These are phyloP conservation scores for Pulveroboletus sp. DNA, from an alignment of 768 basidiomycete genomes.

Conservation along the genomic window DNA sequence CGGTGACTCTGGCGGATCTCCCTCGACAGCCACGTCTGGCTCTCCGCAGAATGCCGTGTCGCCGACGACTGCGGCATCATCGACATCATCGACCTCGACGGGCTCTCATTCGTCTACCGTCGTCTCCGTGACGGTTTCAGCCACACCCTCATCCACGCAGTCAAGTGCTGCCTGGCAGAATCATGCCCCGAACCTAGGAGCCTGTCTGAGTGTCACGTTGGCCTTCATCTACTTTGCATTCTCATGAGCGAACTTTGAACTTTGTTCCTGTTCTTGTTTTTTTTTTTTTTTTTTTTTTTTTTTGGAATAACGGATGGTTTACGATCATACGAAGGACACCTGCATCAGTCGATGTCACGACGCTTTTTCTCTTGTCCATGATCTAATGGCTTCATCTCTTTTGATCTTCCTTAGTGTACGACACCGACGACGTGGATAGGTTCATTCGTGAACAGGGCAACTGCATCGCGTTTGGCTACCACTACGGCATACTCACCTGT, in stretches of 20 bases:
- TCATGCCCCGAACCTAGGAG: constrained; percentile 10
- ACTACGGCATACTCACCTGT: constrained; percentile 20
- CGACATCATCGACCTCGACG: not conserved
- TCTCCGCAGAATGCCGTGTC: not conserved
- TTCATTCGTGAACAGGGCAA: constrained; percentile 7
- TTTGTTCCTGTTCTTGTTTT: constrained; percentile 10
- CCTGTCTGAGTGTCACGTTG: constrained; percentile 16
- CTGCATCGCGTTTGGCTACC: constrained; percentile 7
- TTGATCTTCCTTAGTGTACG: constrained; percentile 11
- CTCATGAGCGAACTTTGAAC: constrained; percentile 15
- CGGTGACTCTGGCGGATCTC: not conserved
- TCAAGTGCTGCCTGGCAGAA: constrained; percentile 26
- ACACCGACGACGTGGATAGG: constrained; percentile 15
- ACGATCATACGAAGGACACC: constrained; percentile 8
- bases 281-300: constrained; percentile 13
- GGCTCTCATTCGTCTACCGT: constrained; percentile 1
- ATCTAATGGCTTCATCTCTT: not conserved
- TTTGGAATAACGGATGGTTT: constrained; percentile 9
- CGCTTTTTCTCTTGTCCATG: constrained; percentile 18
- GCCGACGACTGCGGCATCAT: constrained; percentile 2
- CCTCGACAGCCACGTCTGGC: not conserved
- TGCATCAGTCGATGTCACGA: constrained; percentile 6
- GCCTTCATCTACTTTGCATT: constrained; percentile 14
- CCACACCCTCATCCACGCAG: constrained; percentile 10
- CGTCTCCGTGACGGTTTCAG: constrained; percentile 3